Evolutionary conservation across 75 land plant species (phyloP).

Genomic region (Sequoia sempervirens): DNA sequence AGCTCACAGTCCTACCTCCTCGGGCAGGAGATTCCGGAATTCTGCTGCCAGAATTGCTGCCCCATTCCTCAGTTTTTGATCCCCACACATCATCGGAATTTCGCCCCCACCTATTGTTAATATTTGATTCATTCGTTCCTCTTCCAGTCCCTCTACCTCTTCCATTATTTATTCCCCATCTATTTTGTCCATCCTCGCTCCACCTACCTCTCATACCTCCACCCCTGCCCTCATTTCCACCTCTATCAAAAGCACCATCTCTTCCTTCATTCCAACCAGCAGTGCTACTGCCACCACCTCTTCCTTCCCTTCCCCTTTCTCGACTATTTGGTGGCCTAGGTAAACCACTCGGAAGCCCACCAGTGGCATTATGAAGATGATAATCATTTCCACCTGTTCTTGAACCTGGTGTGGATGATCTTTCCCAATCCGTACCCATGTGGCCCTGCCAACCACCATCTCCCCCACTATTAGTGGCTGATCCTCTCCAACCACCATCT

Average conservation of each 20-base stretch:
- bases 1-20: constrained; percentile 32
- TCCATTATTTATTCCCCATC: neutral
- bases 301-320: neutral
- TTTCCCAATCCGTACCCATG: no score
- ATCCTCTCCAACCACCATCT: constrained; percentile 36
- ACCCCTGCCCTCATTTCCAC: constrained; percentile 1
- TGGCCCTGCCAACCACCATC: no score
- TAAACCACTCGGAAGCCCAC: no score
- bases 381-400: no score
- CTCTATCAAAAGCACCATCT: neutral
- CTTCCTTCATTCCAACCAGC: no score
- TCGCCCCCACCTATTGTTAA: constrained; percentile 26
- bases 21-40: constrained; percentile 41
- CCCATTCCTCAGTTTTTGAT: constrained; percentile 21
- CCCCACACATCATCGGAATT: constrained; percentile 5
- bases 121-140: neutral
- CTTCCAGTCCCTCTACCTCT: constrained; percentile 7
- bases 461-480: no score
- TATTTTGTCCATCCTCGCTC: neutral
- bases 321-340: no score
- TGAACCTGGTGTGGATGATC: no score
- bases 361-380: no score
- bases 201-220: constrained; percentile 11
- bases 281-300: constrained; percentile 12
- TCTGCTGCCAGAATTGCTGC: constrained; percentile 35